Base-by-base conservation (phyloP, 345 rosid species). In the Salix purpurea region DNA sequence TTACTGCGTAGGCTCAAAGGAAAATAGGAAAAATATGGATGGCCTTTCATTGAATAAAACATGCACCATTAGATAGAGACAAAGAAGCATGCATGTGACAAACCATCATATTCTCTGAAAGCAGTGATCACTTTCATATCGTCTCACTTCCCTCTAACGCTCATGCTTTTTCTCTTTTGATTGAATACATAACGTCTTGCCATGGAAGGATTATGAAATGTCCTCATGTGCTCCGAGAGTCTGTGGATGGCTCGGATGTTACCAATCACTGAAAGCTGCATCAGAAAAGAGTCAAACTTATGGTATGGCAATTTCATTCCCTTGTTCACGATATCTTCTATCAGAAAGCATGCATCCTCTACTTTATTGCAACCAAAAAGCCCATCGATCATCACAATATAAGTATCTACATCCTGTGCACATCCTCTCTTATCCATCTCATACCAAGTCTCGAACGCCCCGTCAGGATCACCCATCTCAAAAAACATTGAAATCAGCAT, bases 401-500 rank as follows among this genome's bases (percentile, higher is more conserved):
- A 93, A 6, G 97, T 91, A 72, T 93, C 97, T 71, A 85, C 73
- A 69, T 93, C 98, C 37, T 69, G 88, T 64, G 30, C 80, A 79
- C 94, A 91, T 23, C 84, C 90, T 74, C 90, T 89, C 58, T 80
- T 46, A 32, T 87, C 90, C 98, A 96, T 93, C 81, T 93, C 94
- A 64, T 83, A 73, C 99, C 99, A 93, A 28, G 91, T 88, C 76
- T 86, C 89, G 39, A 84, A 91, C 52, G 97, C 97, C 58, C 91
- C 88, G 74, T 91, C 95, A 1, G 87, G 79, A 85, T 91, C 92
- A 80, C 79, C 90, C 89, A 92, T 84, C 26, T 80, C 84, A 34
- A 92, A 91, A 79, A 74, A 92, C 99, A 96, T 90, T 37, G 91
- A 84, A 67, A 90, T 92, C 69, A 96, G 77, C 97, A 91, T 93